Evolutionary conservation across 2,329 filamentous ascomycete species (phyloP).

Genomic region (Ophioceras dolichostomum): DNA sequence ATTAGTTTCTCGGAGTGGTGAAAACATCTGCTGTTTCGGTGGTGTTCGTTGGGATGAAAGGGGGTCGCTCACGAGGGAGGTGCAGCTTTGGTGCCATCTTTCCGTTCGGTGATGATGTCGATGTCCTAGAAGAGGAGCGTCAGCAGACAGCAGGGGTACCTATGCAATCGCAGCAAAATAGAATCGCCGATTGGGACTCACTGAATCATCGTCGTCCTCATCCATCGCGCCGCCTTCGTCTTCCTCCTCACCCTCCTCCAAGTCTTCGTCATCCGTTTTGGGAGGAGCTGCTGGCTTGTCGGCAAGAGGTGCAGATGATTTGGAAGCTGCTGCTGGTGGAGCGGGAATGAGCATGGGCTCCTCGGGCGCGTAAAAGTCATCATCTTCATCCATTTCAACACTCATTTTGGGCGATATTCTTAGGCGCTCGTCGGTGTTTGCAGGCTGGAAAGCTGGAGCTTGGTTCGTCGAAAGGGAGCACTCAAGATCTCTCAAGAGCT

Average conservation of each 20-base stretch:
- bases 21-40: no score
- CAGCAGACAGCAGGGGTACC: no score
- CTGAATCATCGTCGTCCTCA: constrained; percentile 44
- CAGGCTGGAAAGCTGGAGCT: no score
- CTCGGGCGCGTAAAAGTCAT: constrained; percentile 54
- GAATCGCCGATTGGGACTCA: constrained; percentile 16
- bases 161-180: no score
- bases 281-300: constrained; percentile 1
- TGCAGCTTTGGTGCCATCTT: constrained; percentile 49
- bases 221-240: constrained; percentile 50
- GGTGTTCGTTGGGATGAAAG: no score
- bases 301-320: constrained; percentile 10
- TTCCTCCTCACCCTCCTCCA: constrained; percentile 53
- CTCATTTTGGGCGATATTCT: constrained; percentile 1
- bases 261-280: constrained; percentile 34
- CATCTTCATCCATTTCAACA: constrained; percentile 55
- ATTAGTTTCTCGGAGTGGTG: no score
- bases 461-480: no score
- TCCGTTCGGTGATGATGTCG: constrained; percentile 56
- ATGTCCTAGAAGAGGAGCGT: constrained; percentile 42
- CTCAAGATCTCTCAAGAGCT: no score
- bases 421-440: no score
- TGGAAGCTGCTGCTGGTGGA: constrained; percentile 8
- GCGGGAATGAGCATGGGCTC: constrained; percentile 30
- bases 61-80: constrained; percentile 38